Evolutionary conservation across 2,329 filamentous ascomycete genomes (phyloP).

Genomic region (Aspergillus sp.): DNA sequence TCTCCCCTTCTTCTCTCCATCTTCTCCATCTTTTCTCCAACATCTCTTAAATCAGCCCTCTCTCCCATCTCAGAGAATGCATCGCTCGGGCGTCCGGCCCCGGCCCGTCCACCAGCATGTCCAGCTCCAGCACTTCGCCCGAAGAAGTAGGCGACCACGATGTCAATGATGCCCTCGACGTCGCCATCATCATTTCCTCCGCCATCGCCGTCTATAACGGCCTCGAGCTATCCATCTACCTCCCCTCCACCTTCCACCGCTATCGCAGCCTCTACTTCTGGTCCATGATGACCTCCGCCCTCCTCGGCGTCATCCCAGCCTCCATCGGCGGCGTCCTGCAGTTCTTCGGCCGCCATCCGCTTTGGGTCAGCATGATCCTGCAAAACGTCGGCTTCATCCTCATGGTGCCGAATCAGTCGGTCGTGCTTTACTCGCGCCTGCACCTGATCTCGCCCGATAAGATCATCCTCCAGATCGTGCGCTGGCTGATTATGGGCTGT

Average conservation of each 20-base stretch:
- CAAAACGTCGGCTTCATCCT: background rate
- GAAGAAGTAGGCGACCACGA: background rate
- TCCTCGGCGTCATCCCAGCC: background rate
- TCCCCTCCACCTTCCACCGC: background rate
- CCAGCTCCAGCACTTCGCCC: background rate
- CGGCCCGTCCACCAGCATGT: no score
- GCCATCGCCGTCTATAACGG: background rate
- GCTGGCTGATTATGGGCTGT: background rate
- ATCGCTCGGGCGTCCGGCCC: background rate
- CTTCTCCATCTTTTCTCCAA: background rate
- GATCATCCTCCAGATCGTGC: background rate
- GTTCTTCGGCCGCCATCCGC: background rate
- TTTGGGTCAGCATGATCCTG: background rate
- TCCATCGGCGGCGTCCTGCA: background rate
- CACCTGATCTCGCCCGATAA: background rate
- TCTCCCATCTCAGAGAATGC: background rate
- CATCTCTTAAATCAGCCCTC: background rate
- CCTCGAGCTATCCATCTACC: background rate
- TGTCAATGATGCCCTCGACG: background rate
- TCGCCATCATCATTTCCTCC: background rate
- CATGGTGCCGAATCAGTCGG: background rate
- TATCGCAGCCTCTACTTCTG: background rate
- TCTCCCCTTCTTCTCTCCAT: background rate
- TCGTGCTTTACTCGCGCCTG: background rate
- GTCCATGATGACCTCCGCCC: background rate